Percentiles rank a stretch among this genome's conserved stretches.
Evolutionary conservation across 495 filamentous ascomycete species (phyloP).

Genomic region (Aspergillus asperescens): DNA sequence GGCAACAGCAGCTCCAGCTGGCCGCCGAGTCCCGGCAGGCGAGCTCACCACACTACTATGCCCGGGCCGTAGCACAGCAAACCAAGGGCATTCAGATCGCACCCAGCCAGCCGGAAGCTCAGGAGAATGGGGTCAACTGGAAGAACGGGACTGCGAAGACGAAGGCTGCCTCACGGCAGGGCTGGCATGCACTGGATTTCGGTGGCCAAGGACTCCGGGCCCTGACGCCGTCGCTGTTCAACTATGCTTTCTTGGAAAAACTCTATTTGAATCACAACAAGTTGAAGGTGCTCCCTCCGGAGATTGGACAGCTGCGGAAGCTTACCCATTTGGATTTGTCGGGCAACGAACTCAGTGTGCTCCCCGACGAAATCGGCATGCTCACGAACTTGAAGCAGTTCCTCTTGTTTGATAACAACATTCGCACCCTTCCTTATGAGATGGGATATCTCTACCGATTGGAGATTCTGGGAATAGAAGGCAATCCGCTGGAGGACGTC

Average conservation of each 20-base stretch:
- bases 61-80: slow-evolving; percentile 52
- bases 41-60: slow-evolving; percentile 61
- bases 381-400: slow-evolving; percentile 78
- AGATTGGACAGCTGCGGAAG: slow-evolving; percentile 73
- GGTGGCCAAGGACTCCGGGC: slow-evolving; percentile 87
- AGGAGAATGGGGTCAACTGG: slow-evolving; percentile 57
- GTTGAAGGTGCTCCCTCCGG: slow-evolving; percentile 64
- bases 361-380: slow-evolving; percentile 95
- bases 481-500: slow-evolving; percentile 73
- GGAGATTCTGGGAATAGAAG: slow-evolving; percentile 85
- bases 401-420: slow-evolving; percentile 80
- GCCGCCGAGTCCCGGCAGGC: slow-evolving; percentile 65
- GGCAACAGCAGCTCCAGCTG: slow-evolving; percentile 79
- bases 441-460: slow-evolving; percentile 81
- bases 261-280: slow-evolving; percentile 91
- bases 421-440: slow-evolving; percentile 75
- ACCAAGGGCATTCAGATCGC: slow-evolving; percentile 56
- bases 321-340: slow-evolving; percentile 81
- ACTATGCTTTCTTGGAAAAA: slow-evolving; percentile 79
- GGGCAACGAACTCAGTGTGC: slow-evolving; percentile 71
- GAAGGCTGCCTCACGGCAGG: slow-evolving; percentile 61
- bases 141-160: slow-evolving; percentile 54
- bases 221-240: slow-evolving; percentile 71
- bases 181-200: slow-evolving; percentile 88
- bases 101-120: slow-evolving; percentile 52